A percentile compares a stretch with the other conserved stretches of the same genome.
These are phyloP conservation scores for Termitomyces sp. DNA, from an alignment of 768 basidiomycete genomes.

Conservation along the genomic window DNA sequence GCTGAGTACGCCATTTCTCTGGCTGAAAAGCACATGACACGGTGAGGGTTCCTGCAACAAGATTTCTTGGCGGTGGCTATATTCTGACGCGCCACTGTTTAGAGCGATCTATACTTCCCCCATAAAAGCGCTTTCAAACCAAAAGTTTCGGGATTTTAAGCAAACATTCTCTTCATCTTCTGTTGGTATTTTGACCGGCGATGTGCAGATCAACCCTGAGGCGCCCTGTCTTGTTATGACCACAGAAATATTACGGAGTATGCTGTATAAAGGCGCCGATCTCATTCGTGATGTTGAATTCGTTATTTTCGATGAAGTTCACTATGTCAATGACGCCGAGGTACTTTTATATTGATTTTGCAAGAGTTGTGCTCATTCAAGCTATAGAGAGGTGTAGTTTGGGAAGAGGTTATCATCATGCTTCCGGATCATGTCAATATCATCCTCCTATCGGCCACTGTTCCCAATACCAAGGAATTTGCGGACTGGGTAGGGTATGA, in stretches of 20 bases:
- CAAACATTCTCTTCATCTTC: conserved; percentile 88
- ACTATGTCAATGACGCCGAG: conserved; percentile 99
- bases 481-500: conserved; percentile 98
- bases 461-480: conserved; percentile 97
- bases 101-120: conserved; percentile 99
- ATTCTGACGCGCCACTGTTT: not conserved
- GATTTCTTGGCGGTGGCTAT: conserved; percentile 10
- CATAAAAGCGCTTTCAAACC: conserved; percentile 97
- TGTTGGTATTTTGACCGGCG: conserved; percentile 95
- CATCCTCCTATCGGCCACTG: conserved; percentile 93
- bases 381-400: conserved; percentile 89
- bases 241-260: conserved; percentile 95
- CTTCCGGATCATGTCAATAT: conserved; percentile 98
- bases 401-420: conserved; percentile 99
- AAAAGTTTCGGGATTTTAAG: conserved; percentile 99
- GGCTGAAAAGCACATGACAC: conserved; percentile 98
- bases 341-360: conserved; percentile 32
- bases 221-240: conserved; percentile 97
- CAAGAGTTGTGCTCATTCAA: conserved; percentile 3
- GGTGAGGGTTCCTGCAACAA: conserved; percentile 39
- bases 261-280: conserved; percentile 99
- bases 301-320: conserved; percentile 99
- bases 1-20: conserved; percentile 98
- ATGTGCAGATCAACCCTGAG: conserved; percentile 99
- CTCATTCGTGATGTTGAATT: conserved; percentile 98